Evolutionary conservation across 2,329 filamentous ascomycete species (phyloP).

Genomic region (Cladosporium sp.): DNA sequence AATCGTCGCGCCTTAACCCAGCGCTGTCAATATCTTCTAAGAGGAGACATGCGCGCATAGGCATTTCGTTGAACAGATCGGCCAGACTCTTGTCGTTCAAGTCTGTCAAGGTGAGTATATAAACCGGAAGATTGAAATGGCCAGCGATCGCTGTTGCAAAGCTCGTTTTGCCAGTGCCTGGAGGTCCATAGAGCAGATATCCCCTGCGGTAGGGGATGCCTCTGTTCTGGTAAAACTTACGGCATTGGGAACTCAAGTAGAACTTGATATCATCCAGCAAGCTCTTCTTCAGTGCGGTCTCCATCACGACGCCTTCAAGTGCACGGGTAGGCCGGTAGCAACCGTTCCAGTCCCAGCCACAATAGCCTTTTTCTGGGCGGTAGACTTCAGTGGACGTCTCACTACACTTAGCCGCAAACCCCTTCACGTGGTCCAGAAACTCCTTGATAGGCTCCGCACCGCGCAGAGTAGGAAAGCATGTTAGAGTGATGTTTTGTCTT

Average conservation of each 20-base stretch:
- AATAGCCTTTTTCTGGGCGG: neutral
- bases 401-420: neutral
- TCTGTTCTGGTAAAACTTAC: slow-evolving; percentile 70
- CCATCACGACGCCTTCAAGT: slow-evolving; percentile 70
- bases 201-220: slow-evolving; percentile 80
- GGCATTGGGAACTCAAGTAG: slow-evolving; percentile 65
- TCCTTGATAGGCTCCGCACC: neutral
- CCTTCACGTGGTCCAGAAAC: neutral
- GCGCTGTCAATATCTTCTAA: slow-evolving; percentile 44
- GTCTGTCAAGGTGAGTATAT: slow-evolving; percentile 51
- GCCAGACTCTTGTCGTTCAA: slow-evolving; percentile 64
- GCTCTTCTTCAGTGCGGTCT: slow-evolving; percentile 59
- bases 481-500: neutral
- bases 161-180: slow-evolving; percentile 25
- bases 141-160: slow-evolving; percentile 36
- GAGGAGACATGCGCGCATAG: slow-evolving; percentile 34
- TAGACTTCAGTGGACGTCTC: neutral
- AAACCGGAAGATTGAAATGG: slow-evolving; percentile 35
- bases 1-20: slow-evolving; percentile 34
- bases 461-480: neutral
- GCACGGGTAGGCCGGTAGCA: slow-evolving; percentile 56
- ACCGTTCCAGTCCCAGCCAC: neutral
- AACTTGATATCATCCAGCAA: slow-evolving; percentile 69
- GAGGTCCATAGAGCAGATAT: slow-evolving; percentile 71
- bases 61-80: slow-evolving; percentile 36